Base-by-base conservation (phyloP, 139 green algal genomes). In the Chlorella sp. region DNA sequence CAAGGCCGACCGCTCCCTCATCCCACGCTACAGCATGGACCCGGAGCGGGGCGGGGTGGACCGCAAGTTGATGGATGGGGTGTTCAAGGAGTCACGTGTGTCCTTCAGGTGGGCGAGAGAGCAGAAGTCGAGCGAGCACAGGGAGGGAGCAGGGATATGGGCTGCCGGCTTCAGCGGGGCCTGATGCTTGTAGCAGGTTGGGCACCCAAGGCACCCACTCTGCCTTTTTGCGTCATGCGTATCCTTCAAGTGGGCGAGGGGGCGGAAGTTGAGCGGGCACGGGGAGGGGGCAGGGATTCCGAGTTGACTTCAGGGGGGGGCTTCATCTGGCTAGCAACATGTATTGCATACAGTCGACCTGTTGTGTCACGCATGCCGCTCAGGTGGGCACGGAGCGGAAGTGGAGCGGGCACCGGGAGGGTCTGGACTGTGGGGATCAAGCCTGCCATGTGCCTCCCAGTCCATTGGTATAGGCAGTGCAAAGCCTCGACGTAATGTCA, bases 1-100 rank as follows among this genome's bases (percentile, higher is more conserved):
- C 80, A 92, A 92, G 86, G 77, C 68, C 34, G 80, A 92, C 80
- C 68, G 76, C 11, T 53, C 60, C 5, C 79, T 92, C 66, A 79
- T 88, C 32, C n/a, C 77, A 21, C 40, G 81, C 83, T 78, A 79
- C 83, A 48, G 34, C 21, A 9, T 34, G 36, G 30, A 37, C 83
- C 76, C 76, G 22, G 64, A 60, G 40, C 32, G 32, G 81, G 81
- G 81, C 53, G 81, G 81, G 28, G 48, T 86, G 48, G 81, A 86
- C 30, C 1, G 12, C 53, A 34, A 37, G 81, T 53, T 86, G 48
- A 19, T 86, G 81, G 81, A 69, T 0, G 81, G 81, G 26, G 34
- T 69, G 30, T 86, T 86, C n/a, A 22, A 86, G 81, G 48, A 28
- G 22, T 86, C 81, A 18, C 12, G 28, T 0, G 53, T 86, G 48